phyloP scores from a whole-genome alignment of 495 filamentous ascomycete genomes.

The Hypoxylon trugodes region DNA sequence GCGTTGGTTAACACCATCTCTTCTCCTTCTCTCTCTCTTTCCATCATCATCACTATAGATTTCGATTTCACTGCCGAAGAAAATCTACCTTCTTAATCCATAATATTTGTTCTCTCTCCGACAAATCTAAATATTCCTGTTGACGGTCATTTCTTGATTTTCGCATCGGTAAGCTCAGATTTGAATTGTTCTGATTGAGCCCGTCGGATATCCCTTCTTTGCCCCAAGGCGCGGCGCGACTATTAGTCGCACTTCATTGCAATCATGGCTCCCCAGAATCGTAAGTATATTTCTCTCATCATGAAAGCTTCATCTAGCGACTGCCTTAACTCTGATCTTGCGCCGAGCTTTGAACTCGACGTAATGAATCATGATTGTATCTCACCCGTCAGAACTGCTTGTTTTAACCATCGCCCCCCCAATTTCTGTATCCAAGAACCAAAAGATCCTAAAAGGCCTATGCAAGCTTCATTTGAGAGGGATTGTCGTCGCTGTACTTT shows the following conservation, averaged over 20 bases:
- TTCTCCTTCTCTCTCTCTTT: conserved; percentile 1
- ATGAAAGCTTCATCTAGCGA: background rate
- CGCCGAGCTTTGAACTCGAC: too few species aligned
- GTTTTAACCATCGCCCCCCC: too few species aligned
- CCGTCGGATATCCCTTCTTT: background rate
- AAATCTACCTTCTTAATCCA: too few species aligned
- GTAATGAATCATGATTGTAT: too few species aligned
- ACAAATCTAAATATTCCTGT: too few species aligned
- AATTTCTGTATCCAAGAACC: too few species aligned
- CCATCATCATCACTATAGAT: conserved; percentile 4
- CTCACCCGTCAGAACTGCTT: too few species aligned
- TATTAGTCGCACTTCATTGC: conserved; percentile 5
- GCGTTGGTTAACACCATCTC: conserved; percentile 12
- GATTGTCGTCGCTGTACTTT: too few species aligned
- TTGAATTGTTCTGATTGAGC: background rate
- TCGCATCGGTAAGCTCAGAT: background rate
- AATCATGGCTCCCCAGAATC: conserved; percentile 42
- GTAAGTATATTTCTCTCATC: conserved; percentile 34
- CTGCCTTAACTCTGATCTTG: background rate
- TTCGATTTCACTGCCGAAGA: background rate
- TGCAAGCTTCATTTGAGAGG: too few species aligned
- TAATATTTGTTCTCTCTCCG: too few species aligned
- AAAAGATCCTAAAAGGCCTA: too few species aligned
- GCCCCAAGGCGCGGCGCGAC: conserved; percentile 7
- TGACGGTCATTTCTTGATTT: background rate